A percentile compares a stretch with the other conserved stretches of the same genome.
Conservation (phyloP, 2,329 filamentous ascomycete genomes). For the Pseudogymnoascus sp. region DNA sequence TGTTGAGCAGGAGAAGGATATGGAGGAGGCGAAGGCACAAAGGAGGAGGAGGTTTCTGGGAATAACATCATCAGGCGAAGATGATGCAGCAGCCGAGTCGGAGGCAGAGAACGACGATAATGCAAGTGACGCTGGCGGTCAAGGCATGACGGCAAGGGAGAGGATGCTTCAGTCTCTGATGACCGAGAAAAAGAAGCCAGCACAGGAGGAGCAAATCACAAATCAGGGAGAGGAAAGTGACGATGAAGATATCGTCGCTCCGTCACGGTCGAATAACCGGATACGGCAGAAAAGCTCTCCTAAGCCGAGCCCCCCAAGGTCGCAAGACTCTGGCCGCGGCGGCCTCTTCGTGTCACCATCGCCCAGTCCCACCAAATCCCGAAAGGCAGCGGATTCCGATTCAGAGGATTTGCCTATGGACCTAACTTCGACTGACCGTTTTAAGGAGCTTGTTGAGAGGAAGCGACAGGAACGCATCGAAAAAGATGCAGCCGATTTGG, state of each 20-base stretch:
- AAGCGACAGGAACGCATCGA: conserved; percentile 66
- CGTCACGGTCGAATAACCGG: conserved; percentile 35
- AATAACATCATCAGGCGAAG: conserved; percentile 5
- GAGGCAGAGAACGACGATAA: neutral
- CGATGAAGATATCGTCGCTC: conserved; percentile 36
- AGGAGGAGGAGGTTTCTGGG: conserved; percentile 1
- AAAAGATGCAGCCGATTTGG: conserved; percentile 51
- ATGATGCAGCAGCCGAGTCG: neutral
- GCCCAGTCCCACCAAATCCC: conserved; percentile 8
- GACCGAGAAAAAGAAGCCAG: neutral
- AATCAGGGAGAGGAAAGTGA: conserved; percentile 20
- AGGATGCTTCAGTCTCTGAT: conserved; percentile 6
- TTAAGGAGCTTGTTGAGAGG: conserved; percentile 64
- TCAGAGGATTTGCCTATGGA: conserved; percentile 20
- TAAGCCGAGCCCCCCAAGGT: conserved; percentile 32
- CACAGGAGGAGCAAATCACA: conserved; percentile 4
- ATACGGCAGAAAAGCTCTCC: conserved; percentile 36
- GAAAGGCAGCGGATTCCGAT: conserved; percentile 16
- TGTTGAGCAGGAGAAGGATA: neutral
- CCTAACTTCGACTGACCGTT: conserved; percentile 36
- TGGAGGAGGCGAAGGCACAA: neutral
- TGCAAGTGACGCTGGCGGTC: neutral
- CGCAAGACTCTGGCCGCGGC: neutral
- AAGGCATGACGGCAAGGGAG: neutral
- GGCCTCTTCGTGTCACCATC: conserved; percentile 12